Base-by-base conservation (phyloP, 768 basidiomycete species). In the Tephrocybe sp. region DNA sequence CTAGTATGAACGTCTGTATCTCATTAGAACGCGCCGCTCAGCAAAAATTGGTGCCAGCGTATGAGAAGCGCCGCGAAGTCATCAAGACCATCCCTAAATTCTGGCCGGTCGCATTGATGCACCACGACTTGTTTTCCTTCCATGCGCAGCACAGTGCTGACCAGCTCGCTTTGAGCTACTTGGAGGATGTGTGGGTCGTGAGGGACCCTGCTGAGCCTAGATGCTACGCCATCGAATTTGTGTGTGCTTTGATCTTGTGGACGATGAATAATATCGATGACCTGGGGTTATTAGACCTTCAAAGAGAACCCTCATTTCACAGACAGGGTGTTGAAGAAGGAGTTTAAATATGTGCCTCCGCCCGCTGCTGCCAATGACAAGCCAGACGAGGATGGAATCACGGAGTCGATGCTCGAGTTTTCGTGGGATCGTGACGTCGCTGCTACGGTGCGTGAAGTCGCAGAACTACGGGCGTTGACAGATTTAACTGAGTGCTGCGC, bases 141-240 rank as follows among this genome's bases (percentile, higher is more conserved):
- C 80, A 85, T 64, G 76, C 76, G 25, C 84, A 86, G 61, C 88
- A 90, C 64, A 77, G 73, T 45, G 77, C 83, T 16, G 94, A 97
- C 69, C 82, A 86, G 64, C 75, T 83, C 54, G 93, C 93, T 11
- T 68, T 97, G 68, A 84, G 79, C 65, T 90, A 86, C 65, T 73
- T 94, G 50, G 86, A 91, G 62, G 91, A 95, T 59, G 57, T 97
- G 18, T 94, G 92, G 88, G 72, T 95, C 30, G 76, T 71, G 50
- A 82, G 89, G 47, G 84, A 94, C 62, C 59, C 76, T 34, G 66
- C 68, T 36, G 93, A 97, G 65, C 83, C 84, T 49, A 73, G 94
- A 59, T 86, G 84, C 62, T 95, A 85, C 71, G 87, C 84, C 42
- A 67, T 95, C 47, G 86, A 94, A 74, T 92, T 97, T 69, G 94